phyloP scores from a whole-genome alignment of 2,329 filamentous ascomycete genomes.

The Decorospora gaudefroyi region DNA sequence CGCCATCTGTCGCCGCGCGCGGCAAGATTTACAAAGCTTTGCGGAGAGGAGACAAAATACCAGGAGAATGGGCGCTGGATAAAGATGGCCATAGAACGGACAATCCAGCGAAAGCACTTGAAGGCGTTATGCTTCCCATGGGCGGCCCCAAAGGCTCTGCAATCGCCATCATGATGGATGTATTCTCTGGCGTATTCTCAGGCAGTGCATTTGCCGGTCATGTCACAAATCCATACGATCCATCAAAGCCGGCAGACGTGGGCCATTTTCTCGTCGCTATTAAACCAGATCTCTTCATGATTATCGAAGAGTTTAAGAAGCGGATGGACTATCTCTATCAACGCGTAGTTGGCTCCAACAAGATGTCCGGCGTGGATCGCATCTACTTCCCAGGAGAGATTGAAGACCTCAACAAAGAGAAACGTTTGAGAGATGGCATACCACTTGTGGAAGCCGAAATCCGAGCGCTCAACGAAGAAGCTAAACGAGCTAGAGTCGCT shows the following conservation, averaged over 20 bases:
- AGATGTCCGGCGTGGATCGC: constrained; percentile 58
- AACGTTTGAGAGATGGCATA: constrained; percentile 52
- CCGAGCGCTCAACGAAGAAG: constrained; percentile 56
- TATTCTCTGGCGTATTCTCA: constrained; percentile 78
- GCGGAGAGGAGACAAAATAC: constrained; percentile 70
- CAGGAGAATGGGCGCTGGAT: constrained; percentile 74
- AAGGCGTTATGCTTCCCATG: constrained; percentile 79
- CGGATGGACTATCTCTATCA: constrained; percentile 64
- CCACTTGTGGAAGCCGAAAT: constrained; percentile 57
- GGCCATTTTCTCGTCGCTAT: constrained; percentile 70
- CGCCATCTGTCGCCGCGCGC: constrained; percentile 69
- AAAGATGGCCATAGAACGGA: constrained; percentile 69
- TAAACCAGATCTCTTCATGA: constrained; percentile 76
- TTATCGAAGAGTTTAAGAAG: constrained; percentile 68
- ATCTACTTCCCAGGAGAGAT: constrained; percentile 60
- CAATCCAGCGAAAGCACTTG: constrained; percentile 71
- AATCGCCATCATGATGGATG: constrained; percentile 83
- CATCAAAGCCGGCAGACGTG: constrained; percentile 68
- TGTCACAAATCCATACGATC: constrained; percentile 77
- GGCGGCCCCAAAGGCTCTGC: constrained; percentile 81
- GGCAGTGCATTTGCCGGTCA: constrained; percentile 78
- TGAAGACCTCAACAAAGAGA: constrained; percentile 24
- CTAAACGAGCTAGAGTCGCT: constrained; percentile 50
- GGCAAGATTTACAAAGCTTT: constrained; percentile 74
- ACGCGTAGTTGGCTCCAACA: constrained; percentile 58